Evolutionary conservation across 2,329 filamentous ascomycete genomes (phyloP).

Genomic region (Colletotrichum lupini): DNA sequence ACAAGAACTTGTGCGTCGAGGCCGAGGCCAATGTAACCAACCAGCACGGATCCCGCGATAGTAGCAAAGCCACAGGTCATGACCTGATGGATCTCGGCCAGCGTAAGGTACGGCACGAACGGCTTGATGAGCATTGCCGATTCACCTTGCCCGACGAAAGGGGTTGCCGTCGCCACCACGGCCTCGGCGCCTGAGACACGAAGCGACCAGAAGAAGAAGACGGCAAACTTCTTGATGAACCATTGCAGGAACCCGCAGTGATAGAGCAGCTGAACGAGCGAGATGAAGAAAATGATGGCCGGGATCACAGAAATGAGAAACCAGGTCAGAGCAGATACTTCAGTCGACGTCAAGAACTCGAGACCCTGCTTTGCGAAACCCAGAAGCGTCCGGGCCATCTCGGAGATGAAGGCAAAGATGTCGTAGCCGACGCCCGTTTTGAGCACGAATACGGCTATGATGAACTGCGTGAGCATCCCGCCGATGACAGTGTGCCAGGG

Average conservation of each 20-base stretch:
- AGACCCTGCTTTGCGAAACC: conserved; percentile 74
- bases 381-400: conserved; percentile 70
- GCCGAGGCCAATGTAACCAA: conserved; percentile 77
- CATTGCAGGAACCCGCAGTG: conserved; percentile 77
- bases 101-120: conserved; percentile 77
- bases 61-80: conserved; percentile 83
- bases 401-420: conserved; percentile 80
- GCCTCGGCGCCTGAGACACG: conserved; percentile 79
- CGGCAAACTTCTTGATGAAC: conserved; percentile 78
- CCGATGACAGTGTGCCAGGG: conserved; percentile 33
- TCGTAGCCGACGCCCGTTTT: conserved; percentile 54
- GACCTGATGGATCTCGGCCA: conserved; percentile 79
- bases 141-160: conserved; percentile 84
- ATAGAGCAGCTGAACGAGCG: conserved; percentile 77
- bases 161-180: conserved; percentile 79
- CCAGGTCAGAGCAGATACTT: conserved; percentile 57
- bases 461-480: conserved; percentile 29
- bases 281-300: conserved; percentile 82
- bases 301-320: conserved; percentile 76
- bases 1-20: conserved; percentile 77
- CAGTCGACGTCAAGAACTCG: conserved; percentile 67
- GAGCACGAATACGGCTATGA: conserved; percentile 28
- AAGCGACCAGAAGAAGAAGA: conserved; percentile 83
- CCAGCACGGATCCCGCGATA: conserved; percentile 77
- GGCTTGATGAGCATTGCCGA: conserved; percentile 81